Conservation (phyloP, 139 green algal genomes). For the Volvox reticuliferus region DNA sequence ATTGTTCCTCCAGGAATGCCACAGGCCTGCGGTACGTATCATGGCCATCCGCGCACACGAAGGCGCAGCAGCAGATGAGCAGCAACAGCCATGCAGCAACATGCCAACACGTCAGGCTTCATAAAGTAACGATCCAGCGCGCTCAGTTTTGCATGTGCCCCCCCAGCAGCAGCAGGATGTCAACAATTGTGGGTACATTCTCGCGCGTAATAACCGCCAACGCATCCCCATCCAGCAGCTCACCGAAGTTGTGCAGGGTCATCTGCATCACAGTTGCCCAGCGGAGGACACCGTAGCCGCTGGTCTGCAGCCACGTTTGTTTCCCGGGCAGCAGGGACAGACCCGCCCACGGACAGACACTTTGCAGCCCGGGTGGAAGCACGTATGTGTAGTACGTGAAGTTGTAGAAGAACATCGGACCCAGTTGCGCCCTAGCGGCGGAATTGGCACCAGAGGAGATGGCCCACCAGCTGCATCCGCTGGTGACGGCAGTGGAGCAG, state of each 20-base stretch:
- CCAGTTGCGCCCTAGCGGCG: background rate
- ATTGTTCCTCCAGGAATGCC: background rate
- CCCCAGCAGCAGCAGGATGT: too few species aligned
- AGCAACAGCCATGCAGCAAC: background rate
- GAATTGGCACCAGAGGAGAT: background rate
- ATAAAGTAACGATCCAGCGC: too few species aligned
- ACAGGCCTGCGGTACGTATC: background rate
- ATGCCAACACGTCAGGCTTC: background rate
- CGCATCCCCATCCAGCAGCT: background rate
- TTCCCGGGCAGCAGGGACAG: slow-evolving; percentile 24
- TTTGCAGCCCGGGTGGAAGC: background rate
- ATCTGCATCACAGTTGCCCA: slow-evolving; percentile 30
- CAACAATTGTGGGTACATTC: too few species aligned
- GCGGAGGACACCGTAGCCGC: background rate
- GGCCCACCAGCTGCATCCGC: background rate
- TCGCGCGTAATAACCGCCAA: background rate
- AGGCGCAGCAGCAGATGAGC: too few species aligned
- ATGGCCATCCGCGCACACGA: background rate
- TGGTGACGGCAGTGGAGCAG: background rate
- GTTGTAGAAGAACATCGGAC: background rate
- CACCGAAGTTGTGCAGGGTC: slow-evolving; percentile 27
- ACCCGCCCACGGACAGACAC: slow-evolving; percentile 16
- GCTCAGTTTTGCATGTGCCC: background rate
- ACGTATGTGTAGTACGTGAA: slow-evolving; percentile 35
- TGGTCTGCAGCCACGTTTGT: slow-evolving; percentile 27